Evolutionary conservation across 2,329 filamentous ascomycete genomes (phyloP).

Genomic region (Fusarium tuaranense): DNA sequence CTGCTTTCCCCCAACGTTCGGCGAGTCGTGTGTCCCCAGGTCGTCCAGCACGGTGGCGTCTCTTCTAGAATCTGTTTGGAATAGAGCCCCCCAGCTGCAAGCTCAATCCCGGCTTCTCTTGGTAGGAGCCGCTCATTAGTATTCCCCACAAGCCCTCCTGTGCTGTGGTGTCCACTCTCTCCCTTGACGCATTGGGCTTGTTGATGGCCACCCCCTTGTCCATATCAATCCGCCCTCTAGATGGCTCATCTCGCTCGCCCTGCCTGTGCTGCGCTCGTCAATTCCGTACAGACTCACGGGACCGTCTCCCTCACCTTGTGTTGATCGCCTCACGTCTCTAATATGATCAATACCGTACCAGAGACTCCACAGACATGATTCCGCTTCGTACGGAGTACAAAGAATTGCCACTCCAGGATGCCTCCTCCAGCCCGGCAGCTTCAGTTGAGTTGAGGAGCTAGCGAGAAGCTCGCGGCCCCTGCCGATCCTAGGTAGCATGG

Average conservation of each 20-base stretch:
- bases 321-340: conserved; percentile 11
- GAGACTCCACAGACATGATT: conserved; percentile 19
- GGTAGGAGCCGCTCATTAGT: conserved; percentile 30
- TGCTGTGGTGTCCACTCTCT: conserved; percentile 25
- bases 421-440: conserved; percentile 29
- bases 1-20: conserved; percentile 17
- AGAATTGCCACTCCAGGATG: conserved; percentile 32
- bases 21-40: conserved; percentile 2
- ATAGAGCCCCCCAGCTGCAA: conserved; percentile 37
- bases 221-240: conserved; percentile 40
- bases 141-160: conserved; percentile 40
- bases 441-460: conserved; percentile 34
- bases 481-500: conserved; percentile 40
- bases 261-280: conserved; percentile 34
- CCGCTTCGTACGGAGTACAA: conserved; percentile 1
- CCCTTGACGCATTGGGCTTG: conserved; percentile 26
- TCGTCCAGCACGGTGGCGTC: conserved; percentile 28
- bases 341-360: conserved; percentile 15
- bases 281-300: conserved; percentile 20
- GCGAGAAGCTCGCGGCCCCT: conserved; percentile 41
- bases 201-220: conserved; percentile 28
- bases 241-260: conserved; percentile 40
- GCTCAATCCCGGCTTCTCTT: conserved; percentile 32
- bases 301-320: conserved; percentile 6
- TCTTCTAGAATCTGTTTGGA: conserved; percentile 46